phyloP scores from a whole-genome alignment of 768 basidiomycete species.

The Leccinellum rugosiceps region DNA sequence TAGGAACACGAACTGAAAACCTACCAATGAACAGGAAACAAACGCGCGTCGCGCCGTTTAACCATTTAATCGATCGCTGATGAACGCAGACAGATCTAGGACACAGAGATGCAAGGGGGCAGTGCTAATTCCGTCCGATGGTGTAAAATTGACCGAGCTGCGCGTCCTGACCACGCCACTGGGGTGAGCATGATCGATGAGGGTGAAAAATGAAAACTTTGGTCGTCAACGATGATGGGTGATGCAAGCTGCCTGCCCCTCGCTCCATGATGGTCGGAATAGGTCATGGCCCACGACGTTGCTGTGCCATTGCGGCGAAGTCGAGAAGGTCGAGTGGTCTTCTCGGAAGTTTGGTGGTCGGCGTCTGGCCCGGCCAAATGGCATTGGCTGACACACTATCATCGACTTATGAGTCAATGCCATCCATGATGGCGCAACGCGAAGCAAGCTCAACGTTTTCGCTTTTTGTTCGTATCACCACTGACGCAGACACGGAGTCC shows the following conservation, averaged over 20 bases:
- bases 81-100: slow-evolving; percentile 9
- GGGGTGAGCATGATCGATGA: slow-evolving; percentile 7
- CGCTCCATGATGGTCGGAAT: neutral
- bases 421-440: slow-evolving; percentile 1
- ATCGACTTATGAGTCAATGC: neutral
- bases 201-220: neutral
- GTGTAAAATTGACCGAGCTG: slow-evolving; percentile 3
- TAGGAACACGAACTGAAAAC: slow-evolving; percentile 20
- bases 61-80: slow-evolving; percentile 8
- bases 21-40: slow-evolving; percentile 9
- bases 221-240: neutral
- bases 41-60: slow-evolving; percentile 9
- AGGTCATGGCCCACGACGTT: slow-evolving; percentile 1
- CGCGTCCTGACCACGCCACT: slow-evolving; percentile 3
- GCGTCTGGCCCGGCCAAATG: neutral
- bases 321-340: slow-evolving; percentile 12
- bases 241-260: neutral
- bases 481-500: neutral
- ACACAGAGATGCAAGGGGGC: slow-evolving; percentile 2
- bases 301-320: slow-evolving; percentile 3
- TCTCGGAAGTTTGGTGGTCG: slow-evolving; percentile 9
- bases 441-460: neutral
- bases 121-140: slow-evolving; percentile 4
- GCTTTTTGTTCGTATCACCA: neutral
- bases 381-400: slow-evolving; percentile 22